A percentile compares a stretch with the other conserved stretches of the same genome.
Evolutionary conservation across 2,329 filamentous ascomycete species (phyloP).

Genomic region (Didymella glomerata): DNA sequence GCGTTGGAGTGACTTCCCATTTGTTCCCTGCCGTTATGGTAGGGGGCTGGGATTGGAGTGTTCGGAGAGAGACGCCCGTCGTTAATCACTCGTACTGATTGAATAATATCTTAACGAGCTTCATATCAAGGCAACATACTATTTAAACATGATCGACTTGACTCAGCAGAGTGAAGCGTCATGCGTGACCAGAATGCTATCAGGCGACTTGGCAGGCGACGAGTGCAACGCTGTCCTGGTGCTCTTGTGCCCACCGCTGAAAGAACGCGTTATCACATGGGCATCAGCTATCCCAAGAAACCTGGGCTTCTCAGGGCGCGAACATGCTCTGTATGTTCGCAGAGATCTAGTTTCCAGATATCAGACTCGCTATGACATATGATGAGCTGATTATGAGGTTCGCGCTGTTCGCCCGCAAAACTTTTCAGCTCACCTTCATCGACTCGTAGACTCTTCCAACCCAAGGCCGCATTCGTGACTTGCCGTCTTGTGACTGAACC

Average conservation of each 20-base stretch:
- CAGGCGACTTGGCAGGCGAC: neutral
- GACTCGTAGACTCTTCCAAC: neutral
- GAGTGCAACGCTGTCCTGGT: neutral
- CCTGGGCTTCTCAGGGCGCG: neutral
- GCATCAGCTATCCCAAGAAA: neutral
- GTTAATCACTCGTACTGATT: constrained; percentile 62
- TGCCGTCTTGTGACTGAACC: neutral
- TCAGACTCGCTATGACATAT: neutral
- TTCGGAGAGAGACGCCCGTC: constrained; percentile 60
- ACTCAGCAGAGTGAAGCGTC: neutral
- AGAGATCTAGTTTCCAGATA: neutral
- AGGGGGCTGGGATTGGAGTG: constrained; percentile 48
- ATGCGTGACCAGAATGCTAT: neutral
- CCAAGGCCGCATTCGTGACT: neutral
- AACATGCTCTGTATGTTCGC: neutral
- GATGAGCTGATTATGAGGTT: neutral
- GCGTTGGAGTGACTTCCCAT: constrained; percentile 48
- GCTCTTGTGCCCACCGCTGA: neutral
- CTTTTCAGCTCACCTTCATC: constrained; percentile 21
- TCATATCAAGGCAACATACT: constrained; percentile 63
- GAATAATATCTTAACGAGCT: constrained; percentile 55
- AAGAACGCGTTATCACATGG: neutral
- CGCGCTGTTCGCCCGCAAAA: constrained; percentile 19
- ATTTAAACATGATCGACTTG: constrained; percentile 1
- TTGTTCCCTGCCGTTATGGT: constrained; percentile 53